Base-by-base conservation (phyloP, 805 yeast genomes). In the Starmerella stellata region DNA sequence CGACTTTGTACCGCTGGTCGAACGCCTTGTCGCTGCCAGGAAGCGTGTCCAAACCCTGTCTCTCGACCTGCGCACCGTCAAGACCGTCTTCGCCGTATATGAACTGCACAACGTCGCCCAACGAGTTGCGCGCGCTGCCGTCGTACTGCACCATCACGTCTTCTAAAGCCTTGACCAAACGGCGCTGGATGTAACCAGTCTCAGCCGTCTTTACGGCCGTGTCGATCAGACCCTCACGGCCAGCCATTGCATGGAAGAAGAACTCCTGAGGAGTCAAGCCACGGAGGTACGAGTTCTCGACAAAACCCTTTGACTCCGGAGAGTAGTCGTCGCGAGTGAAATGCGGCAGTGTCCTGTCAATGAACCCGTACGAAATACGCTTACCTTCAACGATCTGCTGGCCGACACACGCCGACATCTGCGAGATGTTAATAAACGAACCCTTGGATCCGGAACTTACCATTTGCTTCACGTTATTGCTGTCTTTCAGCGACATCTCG, bases 341-440 rank as follows among this genome's bases (percentile, higher is more conserved):
- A 61, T 90, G 99, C 11, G 99, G 99, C 54, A 90, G 66, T 2
- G 95, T 76, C 63, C 99, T 78, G 59, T 90, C 96, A 30, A 82
- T 75, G 57, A 90, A 90, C 33, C 99, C 99, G 52, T 80, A 90
- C 19, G 95, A 92, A 64, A 90, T 87, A 71, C 99, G 93, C 61
- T 81, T 90, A 72, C 99, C 99, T 65, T 90, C 98, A 34, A 90
- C 98, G 63, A 93, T 90, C 59, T 90, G 99, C 62, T 90, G 99
- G 53, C 98, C 98, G 21, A 90, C 98, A 78, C 98, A 90, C 9
- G 98, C 98, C 30, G 95, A 83, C 98, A 90, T 90, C 65, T 85
- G 96, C 19, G 99, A 93, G 58, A 90, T 90, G 60, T 90, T 90
- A 60, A 90, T 90, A 60, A 87, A 90, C 14, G 98, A 90, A 68